Base-by-base conservation (phyloP, 1,139 yeast species). In the Geotrichum carabidarum region DNA sequence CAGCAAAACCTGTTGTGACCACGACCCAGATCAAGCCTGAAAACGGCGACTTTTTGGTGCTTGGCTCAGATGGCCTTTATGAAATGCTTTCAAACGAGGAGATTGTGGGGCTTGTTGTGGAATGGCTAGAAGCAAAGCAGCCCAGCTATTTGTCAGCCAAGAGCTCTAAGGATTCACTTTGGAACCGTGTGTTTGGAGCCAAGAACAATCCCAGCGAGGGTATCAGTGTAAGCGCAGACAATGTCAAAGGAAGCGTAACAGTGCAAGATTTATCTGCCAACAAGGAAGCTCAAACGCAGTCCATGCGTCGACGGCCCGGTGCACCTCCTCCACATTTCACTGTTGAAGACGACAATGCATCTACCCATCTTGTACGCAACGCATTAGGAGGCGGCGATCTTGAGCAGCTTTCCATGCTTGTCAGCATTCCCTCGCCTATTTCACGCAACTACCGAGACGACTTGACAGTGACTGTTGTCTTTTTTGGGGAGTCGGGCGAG, bases 371-470 rank as follows among this genome's bases (percentile, higher is more conserved):
- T 64, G 86, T 93, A 51, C 80, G 99, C 67, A 93, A 93, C 70
- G 98, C 99, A 0, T 76, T 93, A 56, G 91, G 96, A 52, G 96
- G 97, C 8, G 82, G 80, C 14, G 83, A 86, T 38, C 79, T 81
- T 60, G 96, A 91, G 58, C 93, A 88, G 64, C 89, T 91, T 0
- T 82, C 91, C 12, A 86, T 94, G 81, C 74, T 93, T 58, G 84
- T 91, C 22, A 85, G 95, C 53, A 90, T 93, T 55, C 98, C 99
- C n/a, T 81, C 89, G 40, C 97, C 99, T 1, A 80, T 86, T 60
- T 86, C 96, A 18, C 82, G 99, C 70, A 79, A 89, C 50, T 93
- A 91, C 71, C 81, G 99, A 70, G 99, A 93, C 72, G 99, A 93
- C 68, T 77, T 93, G 65, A 91, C 98, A 0, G 98, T 91, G 8